Evolutionary conservation across 495 filamentous ascomycete genomes (phyloP).

Genomic region (Opeltia flavorubescens): DNA sequence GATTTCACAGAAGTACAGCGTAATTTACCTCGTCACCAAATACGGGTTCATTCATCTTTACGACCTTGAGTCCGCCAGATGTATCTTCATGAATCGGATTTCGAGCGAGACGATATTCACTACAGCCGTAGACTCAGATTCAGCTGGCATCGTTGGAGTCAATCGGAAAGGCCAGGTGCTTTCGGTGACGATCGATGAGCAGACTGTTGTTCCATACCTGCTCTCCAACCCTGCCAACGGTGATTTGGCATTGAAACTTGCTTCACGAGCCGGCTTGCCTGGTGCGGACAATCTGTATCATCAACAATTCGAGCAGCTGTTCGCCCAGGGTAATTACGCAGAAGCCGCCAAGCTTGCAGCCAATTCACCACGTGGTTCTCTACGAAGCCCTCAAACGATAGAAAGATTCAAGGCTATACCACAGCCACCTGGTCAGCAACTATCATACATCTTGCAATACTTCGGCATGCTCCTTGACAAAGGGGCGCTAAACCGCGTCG

Average conservation of each 20-base stretch:
- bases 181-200: constrained; percentile 83
- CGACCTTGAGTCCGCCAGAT: constrained; percentile 90
- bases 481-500: constrained; percentile 77
- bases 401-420: constrained; percentile 84
- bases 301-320: constrained; percentile 78
- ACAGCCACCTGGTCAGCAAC: constrained; percentile 45
- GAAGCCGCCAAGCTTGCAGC: constrained; percentile 92
- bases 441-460: constrained; percentile 92
- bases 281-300: constrained; percentile 92
- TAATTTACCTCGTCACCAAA: constrained; percentile 95
- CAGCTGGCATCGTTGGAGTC: constrained; percentile 79
- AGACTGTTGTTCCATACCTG: constrained; percentile 79
- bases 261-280: constrained; percentile 81
- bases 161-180: constrained; percentile 96
- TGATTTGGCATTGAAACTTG: constrained; percentile 84
- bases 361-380: constrained; percentile 89
- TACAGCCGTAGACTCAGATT: constrained; percentile 70
- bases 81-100: constrained; percentile 99
- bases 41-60: constrained; percentile 99
- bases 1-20: constrained; percentile 84
- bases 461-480: constrained; percentile 96
- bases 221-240: constrained; percentile 90
- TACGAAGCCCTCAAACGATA: constrained; percentile 86
- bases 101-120: constrained; percentile 99
- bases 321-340: constrained; percentile 57